Base-by-base conservation (phyloP, 2,329 filamentous ascomycete genomes). In the Fusarium anguioides region DNA sequence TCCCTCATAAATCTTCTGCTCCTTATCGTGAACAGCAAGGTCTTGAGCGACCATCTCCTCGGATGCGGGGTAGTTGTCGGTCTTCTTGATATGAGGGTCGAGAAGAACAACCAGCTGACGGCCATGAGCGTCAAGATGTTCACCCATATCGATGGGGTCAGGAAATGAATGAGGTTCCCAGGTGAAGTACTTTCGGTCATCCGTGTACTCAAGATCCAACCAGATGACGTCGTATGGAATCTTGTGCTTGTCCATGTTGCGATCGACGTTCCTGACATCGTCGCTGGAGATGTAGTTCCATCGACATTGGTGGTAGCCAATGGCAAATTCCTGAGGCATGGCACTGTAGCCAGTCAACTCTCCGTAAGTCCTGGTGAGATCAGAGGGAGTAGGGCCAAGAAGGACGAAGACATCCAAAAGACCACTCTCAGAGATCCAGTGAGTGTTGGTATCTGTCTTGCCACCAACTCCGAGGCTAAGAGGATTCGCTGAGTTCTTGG, bases 221-320 rank as follows among this genome's bases (percentile, higher is more conserved):
- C 96, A 99, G 74, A 99, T 99, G 67, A 98, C 92, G 79, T 99
- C 96, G 81, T 98, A 99, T 0, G 96, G 96, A 53, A 99, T 97
- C 76, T 93, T 90, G 80, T 90, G 88, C 81, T 96, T 96, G 82
- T 98, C 94, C 82, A 99, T 97, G 77, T 96, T 97, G 68, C 92
- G 89, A 77, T 98, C 94, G 39, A 99, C 95, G 74, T 98, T 94
- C 78, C 92, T 96, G 59, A 99, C 94, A 79, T 99, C 96, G 68
- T 97, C 94, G 73, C 97, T 95, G 2, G 93, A 96, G 56, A 97
- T 90, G 76, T 99, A 99, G 81, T 99, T 99, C 96, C 96, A 99
- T 72, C 96, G 91, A 78, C 96, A 98, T 78, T 99, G 96, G 75
- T 99, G 96, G 79, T 98, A 97, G 14, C 88, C 96, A 69, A 99